Conservation (phyloP, 257 asterid genomes). For the Ocimum tenuiflorum region DNA sequence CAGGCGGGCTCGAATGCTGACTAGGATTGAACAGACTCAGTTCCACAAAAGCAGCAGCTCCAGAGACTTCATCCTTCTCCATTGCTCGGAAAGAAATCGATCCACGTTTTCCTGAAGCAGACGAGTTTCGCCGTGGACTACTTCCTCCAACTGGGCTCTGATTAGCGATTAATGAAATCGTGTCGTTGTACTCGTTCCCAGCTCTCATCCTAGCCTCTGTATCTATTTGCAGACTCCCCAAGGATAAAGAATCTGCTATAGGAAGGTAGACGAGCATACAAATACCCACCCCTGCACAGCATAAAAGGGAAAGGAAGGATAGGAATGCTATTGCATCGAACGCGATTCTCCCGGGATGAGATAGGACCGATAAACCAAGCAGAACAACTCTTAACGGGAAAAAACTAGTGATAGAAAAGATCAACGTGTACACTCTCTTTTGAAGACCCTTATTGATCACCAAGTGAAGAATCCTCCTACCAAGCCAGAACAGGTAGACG, state of each 20-base stretch:
- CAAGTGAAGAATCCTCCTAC: constrained; percentile 64
- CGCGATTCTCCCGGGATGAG: constrained; percentile 38
- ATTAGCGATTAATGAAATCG: constrained; percentile 56
- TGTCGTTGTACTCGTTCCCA: constrained; percentile 46
- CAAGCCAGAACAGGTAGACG: constrained; percentile 67
- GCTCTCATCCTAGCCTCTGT: constrained; percentile 48
- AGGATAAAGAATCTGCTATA: constrained; percentile 67
- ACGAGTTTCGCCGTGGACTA: constrained; percentile 31
- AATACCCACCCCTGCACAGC: constrained; percentile 70
- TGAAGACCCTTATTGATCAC: constrained; percentile 91
- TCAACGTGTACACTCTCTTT: constrained; percentile 73
- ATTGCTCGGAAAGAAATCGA: constrained; percentile 57
- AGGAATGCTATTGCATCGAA: constrained; percentile 60
- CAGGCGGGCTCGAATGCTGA: constrained; percentile 55
- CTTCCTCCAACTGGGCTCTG: constrained; percentile 41
- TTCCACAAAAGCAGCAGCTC: constrained; percentile 67
- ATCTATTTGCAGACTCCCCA: constrained; percentile 60
- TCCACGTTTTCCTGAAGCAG: constrained; percentile 41
- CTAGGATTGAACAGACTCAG: constrained; percentile 66
- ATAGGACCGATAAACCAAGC: constrained; percentile 68
- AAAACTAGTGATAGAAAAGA: constrained; percentile 49
- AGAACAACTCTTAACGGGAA: constrained; percentile 65
- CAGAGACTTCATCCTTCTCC: constrained; percentile 48
- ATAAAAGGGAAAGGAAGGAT: constrained; percentile 79
- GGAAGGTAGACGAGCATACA: constrained; percentile 84